Evolutionary conservation across 805 yeast species (phyloP).

Genomic region (Candida ficus): DNA sequence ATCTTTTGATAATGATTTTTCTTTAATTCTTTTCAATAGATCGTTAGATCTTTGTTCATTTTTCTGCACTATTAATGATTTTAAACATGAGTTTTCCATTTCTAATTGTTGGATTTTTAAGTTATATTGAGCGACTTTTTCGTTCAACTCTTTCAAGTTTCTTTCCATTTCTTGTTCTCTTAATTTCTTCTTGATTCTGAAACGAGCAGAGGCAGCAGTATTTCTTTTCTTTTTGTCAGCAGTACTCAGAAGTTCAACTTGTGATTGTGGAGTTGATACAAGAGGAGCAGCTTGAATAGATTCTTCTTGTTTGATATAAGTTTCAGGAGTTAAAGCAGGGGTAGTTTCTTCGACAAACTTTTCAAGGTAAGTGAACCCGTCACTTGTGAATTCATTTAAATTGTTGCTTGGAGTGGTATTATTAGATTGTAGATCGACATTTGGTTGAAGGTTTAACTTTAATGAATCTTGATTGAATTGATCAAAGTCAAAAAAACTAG

Average conservation of each 20-base stretch:
- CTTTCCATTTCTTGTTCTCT: constrained; percentile 56
- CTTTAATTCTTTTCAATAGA: constrained; percentile 32
- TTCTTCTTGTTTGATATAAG: background rate
- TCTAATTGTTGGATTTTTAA: constrained; percentile 46
- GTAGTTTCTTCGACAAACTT: constrained; percentile 2
- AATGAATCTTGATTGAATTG: constrained; percentile 12
- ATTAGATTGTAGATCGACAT: background rate
- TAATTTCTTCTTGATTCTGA: constrained; percentile 55
- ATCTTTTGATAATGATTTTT: constrained; percentile 15
- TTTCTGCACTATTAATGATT: constrained; percentile 48
- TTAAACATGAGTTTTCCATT: constrained; percentile 56
- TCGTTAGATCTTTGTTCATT: constrained; percentile 38
- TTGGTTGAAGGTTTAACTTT: constrained; percentile 4
- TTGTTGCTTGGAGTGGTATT: background rate
- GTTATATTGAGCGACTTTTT: constrained; percentile 40
- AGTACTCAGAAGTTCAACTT: background rate
- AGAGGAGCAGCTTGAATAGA: no score
- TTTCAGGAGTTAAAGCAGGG: background rate
- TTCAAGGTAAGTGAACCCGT: constrained; percentile 1
- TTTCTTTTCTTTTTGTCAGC: constrained; percentile 47
- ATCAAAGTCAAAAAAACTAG: constrained; percentile 23
- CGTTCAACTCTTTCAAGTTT: constrained; percentile 37
- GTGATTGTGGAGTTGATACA: background rate
- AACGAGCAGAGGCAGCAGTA: constrained; percentile 63
- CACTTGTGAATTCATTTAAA: background rate